Conservation (phyloP, 805 yeast species). For the Yarrowia porcina region DNA sequence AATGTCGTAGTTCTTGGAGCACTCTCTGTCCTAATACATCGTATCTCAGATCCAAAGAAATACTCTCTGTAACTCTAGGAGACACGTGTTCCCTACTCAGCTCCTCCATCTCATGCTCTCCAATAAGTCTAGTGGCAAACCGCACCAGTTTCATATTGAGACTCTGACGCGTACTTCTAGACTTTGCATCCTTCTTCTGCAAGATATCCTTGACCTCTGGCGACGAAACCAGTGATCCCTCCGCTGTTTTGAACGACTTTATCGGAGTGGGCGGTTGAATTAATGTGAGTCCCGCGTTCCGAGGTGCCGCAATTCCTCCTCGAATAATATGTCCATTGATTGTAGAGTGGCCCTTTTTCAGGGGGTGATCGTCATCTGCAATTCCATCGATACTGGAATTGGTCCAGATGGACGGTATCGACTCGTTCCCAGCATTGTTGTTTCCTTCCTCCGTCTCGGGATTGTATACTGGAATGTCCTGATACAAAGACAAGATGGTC, state of each 20-base stretch:
- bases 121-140: slow-evolving; percentile 5
- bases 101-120: slow-evolving; percentile 24
- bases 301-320: slow-evolving; percentile 17
- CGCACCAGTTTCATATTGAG: slow-evolving; percentile 18
- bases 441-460: neutral
- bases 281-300: slow-evolving; percentile 14
- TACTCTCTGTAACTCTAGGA: slow-evolving; percentile 6
- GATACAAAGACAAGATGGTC: slow-evolving; percentile 30
- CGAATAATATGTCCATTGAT: slow-evolving; percentile 20
- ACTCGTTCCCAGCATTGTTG: neutral
- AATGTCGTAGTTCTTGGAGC: slow-evolving; percentile 35
- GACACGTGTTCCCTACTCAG: slow-evolving; percentile 8
- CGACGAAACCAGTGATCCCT: slow-evolving; percentile 2
- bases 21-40: slow-evolving; percentile 38
- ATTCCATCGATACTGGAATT: slow-evolving; percentile 14
- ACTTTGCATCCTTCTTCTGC: slow-evolving; percentile 8
- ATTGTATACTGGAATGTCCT: slow-evolving; percentile 23
- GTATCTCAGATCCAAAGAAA: slow-evolving; percentile 16
- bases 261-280: slow-evolving; percentile 13
- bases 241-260: neutral
- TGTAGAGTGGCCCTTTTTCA: slow-evolving; percentile 9
- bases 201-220: slow-evolving; percentile 12
- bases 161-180: neutral
- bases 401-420: slow-evolving; percentile 24
- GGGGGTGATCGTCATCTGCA: slow-evolving; percentile 12